phyloP scores from a whole-genome alignment of 331 rosid genomes.

The Erythrophleum ivorense region DNA sequence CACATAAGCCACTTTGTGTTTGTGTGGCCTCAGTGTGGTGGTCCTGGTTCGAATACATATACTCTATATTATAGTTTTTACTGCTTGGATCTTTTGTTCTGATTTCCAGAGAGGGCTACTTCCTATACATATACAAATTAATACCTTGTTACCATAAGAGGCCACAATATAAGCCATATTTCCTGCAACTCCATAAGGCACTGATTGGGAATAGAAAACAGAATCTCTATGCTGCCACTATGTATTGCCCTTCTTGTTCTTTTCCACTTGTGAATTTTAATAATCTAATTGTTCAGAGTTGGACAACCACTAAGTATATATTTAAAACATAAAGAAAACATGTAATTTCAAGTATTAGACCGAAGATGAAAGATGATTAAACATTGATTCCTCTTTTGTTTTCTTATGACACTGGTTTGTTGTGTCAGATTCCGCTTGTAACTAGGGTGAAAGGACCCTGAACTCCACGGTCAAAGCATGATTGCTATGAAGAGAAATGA shows the following conservation, averaged over 20 bases:
- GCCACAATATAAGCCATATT: background rate
- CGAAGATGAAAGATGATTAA: background rate
- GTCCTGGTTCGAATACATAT: background rate
- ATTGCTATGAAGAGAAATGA: slow-evolving; percentile 35
- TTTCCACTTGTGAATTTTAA: background rate
- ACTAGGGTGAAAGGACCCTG: slow-evolving; percentile 18
- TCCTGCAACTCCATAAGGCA: background rate
- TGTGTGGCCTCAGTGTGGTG: background rate
- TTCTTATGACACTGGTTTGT: background rate
- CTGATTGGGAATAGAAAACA: no score
- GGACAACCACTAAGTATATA: background rate
- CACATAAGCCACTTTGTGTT: background rate
- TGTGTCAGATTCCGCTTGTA: slow-evolving; percentile 29
- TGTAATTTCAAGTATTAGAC: no score
- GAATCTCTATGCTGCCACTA: slow-evolving; percentile 22
- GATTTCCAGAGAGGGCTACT: background rate
- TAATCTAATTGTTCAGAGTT: background rate
- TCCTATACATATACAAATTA: background rate
- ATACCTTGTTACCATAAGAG: background rate
- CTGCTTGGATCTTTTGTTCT: background rate
- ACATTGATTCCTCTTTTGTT: background rate
- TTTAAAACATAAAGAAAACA: no score
- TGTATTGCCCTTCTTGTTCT: no score
- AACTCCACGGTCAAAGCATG: slow-evolving; percentile 43
- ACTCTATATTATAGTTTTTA: no score